A percentile compares a stretch with the other conserved stretches of the same genome.
Conservation (phyloP, 2,329 filamentous ascomycete species). For the Ampelomyces quisqualis region DNA sequence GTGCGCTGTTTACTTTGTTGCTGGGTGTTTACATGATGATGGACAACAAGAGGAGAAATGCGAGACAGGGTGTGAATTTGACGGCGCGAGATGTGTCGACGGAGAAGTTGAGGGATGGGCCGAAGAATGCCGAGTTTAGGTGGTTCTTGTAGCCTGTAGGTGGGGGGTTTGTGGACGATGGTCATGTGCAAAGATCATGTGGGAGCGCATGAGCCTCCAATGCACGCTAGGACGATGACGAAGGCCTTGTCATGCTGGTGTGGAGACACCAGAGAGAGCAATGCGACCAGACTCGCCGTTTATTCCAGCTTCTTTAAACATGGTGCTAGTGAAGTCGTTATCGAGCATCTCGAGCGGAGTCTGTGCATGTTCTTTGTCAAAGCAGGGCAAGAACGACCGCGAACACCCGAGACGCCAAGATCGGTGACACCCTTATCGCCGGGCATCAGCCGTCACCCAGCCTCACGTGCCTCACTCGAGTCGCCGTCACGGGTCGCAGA, state of each 20-base stretch:
- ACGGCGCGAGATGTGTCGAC: slow-evolving; percentile 54
- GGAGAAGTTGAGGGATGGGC: slow-evolving; percentile 49
- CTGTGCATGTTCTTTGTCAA: background rate
- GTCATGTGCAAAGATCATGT: slow-evolving; percentile 6
- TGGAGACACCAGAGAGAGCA: background rate
- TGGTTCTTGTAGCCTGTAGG: slow-evolving; percentile 42
- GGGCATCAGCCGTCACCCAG: slow-evolving; percentile 26
- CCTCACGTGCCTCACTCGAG: slow-evolving; percentile 33
- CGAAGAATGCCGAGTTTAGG: slow-evolving; percentile 47
- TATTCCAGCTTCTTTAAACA: too few species aligned
- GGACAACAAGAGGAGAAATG: slow-evolving; percentile 64
- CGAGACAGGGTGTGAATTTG: slow-evolving; percentile 56
- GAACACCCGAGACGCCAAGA: slow-evolving; percentile 1
- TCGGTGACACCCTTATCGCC: slow-evolving; percentile 22
- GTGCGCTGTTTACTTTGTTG: slow-evolving; percentile 56
- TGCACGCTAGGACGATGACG: background rate
- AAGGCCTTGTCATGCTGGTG: background rate
- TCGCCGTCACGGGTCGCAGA: slow-evolving; percentile 30
- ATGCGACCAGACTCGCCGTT: too few species aligned
- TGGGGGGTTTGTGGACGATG: background rate
- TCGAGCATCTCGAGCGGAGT: background rate
- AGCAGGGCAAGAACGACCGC: background rate
- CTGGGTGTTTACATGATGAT: slow-evolving; percentile 64
- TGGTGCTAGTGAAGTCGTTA: background rate
- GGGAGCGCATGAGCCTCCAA: background rate